Percentiles rank a stretch among this genome's conserved stretches.
Evolutionary conservation across 2,329 filamentous ascomycete genomes (phyloP).

Genomic region (Sporothrix phasma): DNA sequence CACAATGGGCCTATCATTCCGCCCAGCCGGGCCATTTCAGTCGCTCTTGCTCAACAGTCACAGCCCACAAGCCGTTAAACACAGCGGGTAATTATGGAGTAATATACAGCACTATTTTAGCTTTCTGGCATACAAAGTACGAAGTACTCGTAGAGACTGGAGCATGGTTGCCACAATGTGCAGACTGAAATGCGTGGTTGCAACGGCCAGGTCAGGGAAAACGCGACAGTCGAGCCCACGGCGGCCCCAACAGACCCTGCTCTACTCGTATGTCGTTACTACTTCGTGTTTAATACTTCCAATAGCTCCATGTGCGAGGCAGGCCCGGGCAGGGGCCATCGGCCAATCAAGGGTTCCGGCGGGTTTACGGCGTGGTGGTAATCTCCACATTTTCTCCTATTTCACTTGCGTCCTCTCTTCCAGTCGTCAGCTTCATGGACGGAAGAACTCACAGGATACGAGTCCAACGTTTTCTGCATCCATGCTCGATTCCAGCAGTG

Average conservation of each 20-base stretch:
- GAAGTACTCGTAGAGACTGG: no score
- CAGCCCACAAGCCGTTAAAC: not conserved
- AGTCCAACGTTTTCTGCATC: not conserved
- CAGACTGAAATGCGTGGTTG: not conserved
- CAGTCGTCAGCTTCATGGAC: no score
- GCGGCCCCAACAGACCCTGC: not conserved
- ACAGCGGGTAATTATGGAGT: no score
- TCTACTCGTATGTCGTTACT: no score
- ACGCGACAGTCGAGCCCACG: not conserved
- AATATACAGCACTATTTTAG: not conserved
- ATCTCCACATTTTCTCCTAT: no score
- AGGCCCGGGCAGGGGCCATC: not conserved
- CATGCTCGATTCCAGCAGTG: not conserved
- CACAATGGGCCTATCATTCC: not conserved
- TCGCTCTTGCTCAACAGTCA: not conserved
- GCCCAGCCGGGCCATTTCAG: not conserved
- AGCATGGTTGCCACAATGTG: not conserved
- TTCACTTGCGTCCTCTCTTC: not conserved
- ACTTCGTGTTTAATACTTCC: no score
- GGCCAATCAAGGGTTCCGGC: not conserved
- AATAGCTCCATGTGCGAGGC: not conserved
- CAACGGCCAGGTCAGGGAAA: not conserved
- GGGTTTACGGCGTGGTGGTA: not conserved
- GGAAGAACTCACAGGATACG: not conserved
- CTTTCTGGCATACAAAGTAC: no score